Evolutionary conservation across 73 alveolate species (phyloP).

Genomic region (Paraurostyla sp.): DNA sequence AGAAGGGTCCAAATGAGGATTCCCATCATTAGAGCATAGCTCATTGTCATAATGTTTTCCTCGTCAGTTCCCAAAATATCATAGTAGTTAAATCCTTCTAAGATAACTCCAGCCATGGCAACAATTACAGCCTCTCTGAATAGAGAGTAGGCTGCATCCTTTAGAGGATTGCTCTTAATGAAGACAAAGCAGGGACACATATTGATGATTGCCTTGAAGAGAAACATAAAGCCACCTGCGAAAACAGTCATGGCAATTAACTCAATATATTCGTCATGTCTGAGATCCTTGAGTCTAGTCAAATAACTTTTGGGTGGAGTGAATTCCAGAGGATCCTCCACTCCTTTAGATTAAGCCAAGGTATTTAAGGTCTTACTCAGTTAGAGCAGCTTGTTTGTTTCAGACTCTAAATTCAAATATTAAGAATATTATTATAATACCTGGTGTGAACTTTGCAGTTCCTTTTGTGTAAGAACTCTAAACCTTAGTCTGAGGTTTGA

Average conservation of each 20-base stretch:
- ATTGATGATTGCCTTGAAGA: neutral
- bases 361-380: too few species aligned
- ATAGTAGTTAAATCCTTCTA: conserved; percentile 4
- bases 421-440: too few species aligned
- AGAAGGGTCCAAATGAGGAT: conserved; percentile 5
- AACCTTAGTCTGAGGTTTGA: too few species aligned
- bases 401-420: too few species aligned
- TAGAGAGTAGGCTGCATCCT: neutral
- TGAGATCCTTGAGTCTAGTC: neutral
- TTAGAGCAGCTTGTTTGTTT: too few species aligned
- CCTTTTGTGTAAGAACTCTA: too few species aligned
- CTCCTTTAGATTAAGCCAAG: too few species aligned
- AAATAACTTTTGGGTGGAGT: too few species aligned
- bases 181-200: neutral
- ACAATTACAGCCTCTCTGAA: conserved; percentile 49
- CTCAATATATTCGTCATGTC: neutral
- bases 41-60: neutral
- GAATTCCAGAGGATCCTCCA: neutral
- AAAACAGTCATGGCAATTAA: neutral
- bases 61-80: neutral
- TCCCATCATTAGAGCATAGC: neutral
- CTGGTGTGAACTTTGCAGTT: too few species aligned
- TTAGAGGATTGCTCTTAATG: neutral
- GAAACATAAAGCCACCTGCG: neutral
- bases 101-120: neutral